Evolutionary conservation across 306 rosid species (phyloP).

Genomic region (cucumber (Cucumis sativus)): DNA sequence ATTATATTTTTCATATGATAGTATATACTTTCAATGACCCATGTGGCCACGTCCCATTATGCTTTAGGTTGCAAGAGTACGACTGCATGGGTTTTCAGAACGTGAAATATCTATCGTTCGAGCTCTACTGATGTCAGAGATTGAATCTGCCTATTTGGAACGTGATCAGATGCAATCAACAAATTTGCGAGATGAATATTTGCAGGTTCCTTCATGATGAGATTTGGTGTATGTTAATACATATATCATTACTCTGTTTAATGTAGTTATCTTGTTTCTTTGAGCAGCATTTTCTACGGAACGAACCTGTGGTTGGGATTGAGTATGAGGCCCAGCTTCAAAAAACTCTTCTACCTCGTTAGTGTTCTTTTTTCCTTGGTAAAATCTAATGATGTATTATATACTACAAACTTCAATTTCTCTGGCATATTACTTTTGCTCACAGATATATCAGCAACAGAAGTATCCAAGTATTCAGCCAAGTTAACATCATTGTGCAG

Average conservation of each 20-base stretch:
- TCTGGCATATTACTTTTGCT: constrained; percentile 17
- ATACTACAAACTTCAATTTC: neutral
- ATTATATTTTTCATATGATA: neutral
- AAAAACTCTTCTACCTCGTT: constrained; percentile 86
- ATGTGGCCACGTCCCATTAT: constrained; percentile 8
- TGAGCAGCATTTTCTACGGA: constrained; percentile 78
- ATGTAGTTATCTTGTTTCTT: constrained; percentile 16
- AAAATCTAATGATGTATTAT: neutral
- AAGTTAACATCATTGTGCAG: constrained; percentile 56
- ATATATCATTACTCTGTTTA: neutral
- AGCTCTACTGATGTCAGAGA: constrained; percentile 74
- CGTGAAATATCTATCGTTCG: constrained; percentile 73
- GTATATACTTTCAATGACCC: constrained; percentile 14
- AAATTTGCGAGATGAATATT: constrained; percentile 74
- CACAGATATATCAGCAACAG: constrained; percentile 57
- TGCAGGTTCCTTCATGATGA: constrained; percentile 42
- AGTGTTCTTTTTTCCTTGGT: constrained; percentile 18
- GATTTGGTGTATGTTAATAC: neutral
- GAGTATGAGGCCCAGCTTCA: constrained; percentile 97
- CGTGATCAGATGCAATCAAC: constrained; percentile 97
- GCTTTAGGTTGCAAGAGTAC: constrained; percentile 80
- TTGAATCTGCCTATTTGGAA: constrained; percentile 96
- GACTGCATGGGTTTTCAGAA: constrained; percentile 84
- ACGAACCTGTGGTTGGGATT: constrained; percentile 81
- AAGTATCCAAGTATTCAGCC: constrained; percentile 65